Percentiles rank a stretch among this genome's conserved stretches.
phyloP scores from a whole-genome alignment of 148 eudicot species.

The Silene latifolia region DNA sequence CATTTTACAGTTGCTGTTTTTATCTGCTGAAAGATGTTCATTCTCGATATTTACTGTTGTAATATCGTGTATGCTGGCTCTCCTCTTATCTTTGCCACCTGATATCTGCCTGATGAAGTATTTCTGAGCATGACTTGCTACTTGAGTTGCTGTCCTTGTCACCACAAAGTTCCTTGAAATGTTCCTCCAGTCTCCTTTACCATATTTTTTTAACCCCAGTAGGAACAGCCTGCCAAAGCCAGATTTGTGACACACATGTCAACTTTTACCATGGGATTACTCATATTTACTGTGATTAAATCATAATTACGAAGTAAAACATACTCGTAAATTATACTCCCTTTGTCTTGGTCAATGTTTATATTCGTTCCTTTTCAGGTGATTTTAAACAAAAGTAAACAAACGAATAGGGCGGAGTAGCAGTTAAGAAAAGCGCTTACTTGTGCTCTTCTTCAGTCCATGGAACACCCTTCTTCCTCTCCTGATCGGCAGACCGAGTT shows the following conservation, averaged over 20 bases:
- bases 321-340: too few species aligned
- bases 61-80: conserved; percentile 33
- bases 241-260: too few species aligned
- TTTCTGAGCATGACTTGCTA: conserved; percentile 33
- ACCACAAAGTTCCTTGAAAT: conserved; percentile 21
- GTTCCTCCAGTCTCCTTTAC: conserved; percentile 28
- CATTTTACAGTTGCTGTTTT: conserved; percentile 26
- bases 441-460: conserved; percentile 99
- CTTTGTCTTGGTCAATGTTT: too few species aligned
- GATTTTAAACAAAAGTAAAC: too few species aligned
- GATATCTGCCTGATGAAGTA: conserved; percentile 15
- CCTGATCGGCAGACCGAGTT: conserved; percentile 54
- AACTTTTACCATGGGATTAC: too few species aligned
- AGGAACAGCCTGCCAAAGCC: conserved; percentile 44
- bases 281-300: too few species aligned
- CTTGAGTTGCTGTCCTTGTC: conserved; percentile 25
- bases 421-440: conserved; percentile 37
- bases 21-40: conserved; percentile 49
- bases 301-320: too few species aligned
- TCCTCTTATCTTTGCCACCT: conserved; percentile 3
- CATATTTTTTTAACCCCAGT: conserved; percentile 19
- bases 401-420: too few species aligned
- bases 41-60: conserved; percentile 76
- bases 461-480: conserved; percentile 97
- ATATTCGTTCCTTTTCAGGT: too few species aligned